phyloP scores from a whole-genome alignment of 2,329 filamentous ascomycete genomes.

The Domatiomyces catenatus region DNA sequence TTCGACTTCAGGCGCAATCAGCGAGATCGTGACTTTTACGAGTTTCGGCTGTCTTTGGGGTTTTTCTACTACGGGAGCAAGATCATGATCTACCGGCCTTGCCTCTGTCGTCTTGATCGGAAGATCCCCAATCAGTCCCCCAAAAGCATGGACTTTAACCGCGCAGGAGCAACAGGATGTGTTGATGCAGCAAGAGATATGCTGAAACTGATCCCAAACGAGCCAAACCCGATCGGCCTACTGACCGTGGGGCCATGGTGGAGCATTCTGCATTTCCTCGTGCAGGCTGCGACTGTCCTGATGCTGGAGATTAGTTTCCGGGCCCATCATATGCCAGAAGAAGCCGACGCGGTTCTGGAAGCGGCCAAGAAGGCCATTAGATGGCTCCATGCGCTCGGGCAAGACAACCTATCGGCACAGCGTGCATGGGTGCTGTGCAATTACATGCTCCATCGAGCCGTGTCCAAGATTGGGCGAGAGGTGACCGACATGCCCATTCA shows the following conservation, averaged over 20 bases:
- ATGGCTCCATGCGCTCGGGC: conserved; percentile 29
- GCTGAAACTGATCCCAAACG: conserved; percentile 28
- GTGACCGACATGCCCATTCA: conserved; percentile 19
- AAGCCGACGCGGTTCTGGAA: conserved; percentile 23
- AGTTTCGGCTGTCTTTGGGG: conserved; percentile 27
- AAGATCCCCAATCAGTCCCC: conserved; percentile 19
- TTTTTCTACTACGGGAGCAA: conserved; percentile 31
- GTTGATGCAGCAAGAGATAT: conserved; percentile 26
- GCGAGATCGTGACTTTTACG: conserved; percentile 19
- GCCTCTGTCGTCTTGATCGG: conserved; percentile 30
- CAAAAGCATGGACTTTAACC: conserved; percentile 23
- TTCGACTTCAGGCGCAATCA: conserved; percentile 23
- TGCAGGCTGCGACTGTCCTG: conserved; percentile 30
- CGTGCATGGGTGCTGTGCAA: conserved; percentile 31
- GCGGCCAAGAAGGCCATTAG: conserved; percentile 27
- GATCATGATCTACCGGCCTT: conserved; percentile 31
- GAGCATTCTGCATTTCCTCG: conserved; percentile 30
- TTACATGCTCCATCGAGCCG: conserved; percentile 22
- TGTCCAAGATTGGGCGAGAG: conserved; percentile 20
- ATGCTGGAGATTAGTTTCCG: conserved; percentile 33
- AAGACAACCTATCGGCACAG: conserved; percentile 23
- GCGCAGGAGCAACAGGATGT: conserved; percentile 25
- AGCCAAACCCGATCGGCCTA: conserved; percentile 26
- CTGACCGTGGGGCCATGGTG: conserved; percentile 30
- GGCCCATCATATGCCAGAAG: conserved; percentile 28